These are phyloP conservation scores for Phytophthora nicotianae DNA, from an alignment of 352 stramenopile species.

Conservation along the genomic window DNA sequence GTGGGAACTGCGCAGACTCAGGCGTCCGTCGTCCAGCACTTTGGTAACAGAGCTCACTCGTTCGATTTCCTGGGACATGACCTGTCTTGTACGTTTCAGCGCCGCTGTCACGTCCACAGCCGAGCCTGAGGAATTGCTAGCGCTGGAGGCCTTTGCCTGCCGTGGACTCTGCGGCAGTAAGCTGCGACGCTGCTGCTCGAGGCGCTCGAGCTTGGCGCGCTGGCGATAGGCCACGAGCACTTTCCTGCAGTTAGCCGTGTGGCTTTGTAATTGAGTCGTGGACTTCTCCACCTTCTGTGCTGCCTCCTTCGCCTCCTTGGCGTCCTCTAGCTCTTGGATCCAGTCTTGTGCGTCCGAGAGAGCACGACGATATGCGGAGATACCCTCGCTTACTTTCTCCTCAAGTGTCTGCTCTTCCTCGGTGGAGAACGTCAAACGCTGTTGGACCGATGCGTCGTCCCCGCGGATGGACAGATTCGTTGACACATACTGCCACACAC, in stretches of 20 bases:
- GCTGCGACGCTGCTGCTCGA: conserved; percentile 54
- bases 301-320: conserved; percentile 28
- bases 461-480: conserved; percentile 36
- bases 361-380: conserved; percentile 42
- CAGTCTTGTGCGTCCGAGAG: conserved; percentile 50
- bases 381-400: conserved; percentile 56
- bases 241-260: conserved; percentile 54
- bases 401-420: conserved; percentile 71
- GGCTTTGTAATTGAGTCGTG: conserved; percentile 40
- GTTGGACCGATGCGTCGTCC: conserved; percentile 16
- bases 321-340: conserved; percentile 45
- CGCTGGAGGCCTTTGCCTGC: conserved; percentile 8
- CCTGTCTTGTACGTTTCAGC: conserved; percentile 66
- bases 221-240: conserved; percentile 67
- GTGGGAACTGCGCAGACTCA: conserved; percentile 65
- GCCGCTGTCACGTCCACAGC: conserved; percentile 63
- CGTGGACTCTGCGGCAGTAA: conserved; percentile 43
- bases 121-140: conserved; percentile 33
- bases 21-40: conserved; percentile 67
- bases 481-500: conserved; percentile 49
- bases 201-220: conserved; percentile 59
- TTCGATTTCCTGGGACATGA: conserved; percentile 79
- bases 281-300: conserved; percentile 38
- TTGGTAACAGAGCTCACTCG: conserved; percentile 66
- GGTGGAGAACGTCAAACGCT: conserved; percentile 49